Evolutionary conservation across 1,284 basidiomycete species (phyloP).

Genomic region (Inonotus obliquus): DNA sequence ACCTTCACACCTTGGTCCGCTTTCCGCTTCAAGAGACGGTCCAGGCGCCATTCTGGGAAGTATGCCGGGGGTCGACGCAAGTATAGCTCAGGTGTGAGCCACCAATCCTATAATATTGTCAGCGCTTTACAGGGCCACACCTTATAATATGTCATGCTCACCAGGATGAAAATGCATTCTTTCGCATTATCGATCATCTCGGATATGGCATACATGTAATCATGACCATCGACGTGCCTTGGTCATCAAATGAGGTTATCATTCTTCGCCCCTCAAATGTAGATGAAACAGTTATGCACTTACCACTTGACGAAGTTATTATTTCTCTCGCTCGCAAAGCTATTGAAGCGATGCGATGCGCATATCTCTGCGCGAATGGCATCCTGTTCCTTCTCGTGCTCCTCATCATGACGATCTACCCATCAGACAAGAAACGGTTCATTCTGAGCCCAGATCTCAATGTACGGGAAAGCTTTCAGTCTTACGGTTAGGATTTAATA

Average conservation of each 20-base stretch:
- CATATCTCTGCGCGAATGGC: slow-evolving; percentile 66
- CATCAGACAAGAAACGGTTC: neutral
- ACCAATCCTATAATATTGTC: slow-evolving; percentile 63
- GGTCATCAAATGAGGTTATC: neutral
- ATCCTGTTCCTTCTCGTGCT: slow-evolving; percentile 64
- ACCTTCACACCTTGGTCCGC: slow-evolving; percentile 88
- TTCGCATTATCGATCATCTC: slow-evolving; percentile 78
- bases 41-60: slow-evolving; percentile 82
- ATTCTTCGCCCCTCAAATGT: neutral
- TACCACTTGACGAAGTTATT: slow-evolving; percentile 85
- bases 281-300: slow-evolving; percentile 20
- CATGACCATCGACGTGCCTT: slow-evolving; percentile 86
- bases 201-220: slow-evolving; percentile 92
- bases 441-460: neutral
- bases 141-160: slow-evolving; percentile 26
- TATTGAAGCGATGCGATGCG: slow-evolving; percentile 75
- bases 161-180: slow-evolving; percentile 76
- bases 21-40: slow-evolving; percentile 79
- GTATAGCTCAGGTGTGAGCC: slow-evolving; percentile 89
- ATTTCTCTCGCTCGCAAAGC: slow-evolving; percentile 70
- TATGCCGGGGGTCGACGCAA: slow-evolving; percentile 84
- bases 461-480: neutral
- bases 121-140: neutral
- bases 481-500: slow-evolving; percentile 11
- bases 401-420: slow-evolving; percentile 56